Base-by-base conservation (phyloP, 2,329 filamentous ascomycete genomes). In the Sporothrix mexicana region DNA sequence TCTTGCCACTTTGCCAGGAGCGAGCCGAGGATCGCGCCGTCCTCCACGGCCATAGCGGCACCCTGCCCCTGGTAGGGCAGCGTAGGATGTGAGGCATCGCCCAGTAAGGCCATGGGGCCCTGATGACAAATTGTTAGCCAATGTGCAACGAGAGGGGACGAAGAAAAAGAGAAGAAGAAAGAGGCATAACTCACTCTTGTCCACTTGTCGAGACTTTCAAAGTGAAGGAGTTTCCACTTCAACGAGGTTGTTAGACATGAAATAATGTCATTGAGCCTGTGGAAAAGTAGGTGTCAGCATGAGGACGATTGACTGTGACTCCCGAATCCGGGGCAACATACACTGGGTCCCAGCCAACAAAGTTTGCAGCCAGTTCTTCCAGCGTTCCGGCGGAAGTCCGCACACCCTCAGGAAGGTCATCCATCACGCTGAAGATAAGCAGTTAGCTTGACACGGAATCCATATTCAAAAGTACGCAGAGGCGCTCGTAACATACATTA, bases 221-320 rank as follows among this genome's bases (percentile, higher is more conserved):
- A 55, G 20, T 25, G 51, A 55, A 55, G 51, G 7, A 55, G 20
- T 20, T 55, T 55, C 51, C 51, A 55, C 20, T 55, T 55, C 51
- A 55, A 20, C 20, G 51, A 55, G 8, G 51, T 55, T 20, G 25
- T 55, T 8, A 55, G 12, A 23, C 51, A 55, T 3, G 51, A 55
- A 55, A 55, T 55, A 20, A 55, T 55, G 20, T 55, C 20, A 12
- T 25, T 55, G n/a, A 55, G 51, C 51, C 51, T 55, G 47, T 51
- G 7, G 13, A 51, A 17, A 17, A 17, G 0, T n/a, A 17, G 1
- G n/a, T 6, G 6, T n/a, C 47, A 51, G 13, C n/a, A n/a, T n/a
- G 13, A 5, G n/a, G n/a, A 51, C n/a, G 47, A 17, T n/a, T n/a
- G 2, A 6, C 7, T 17, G n/a, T 51, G 47, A 5, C 7, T 36